phyloP scores from a whole-genome alignment of 352 stramenopile genomes.

The Pythium volutum region DNA sequence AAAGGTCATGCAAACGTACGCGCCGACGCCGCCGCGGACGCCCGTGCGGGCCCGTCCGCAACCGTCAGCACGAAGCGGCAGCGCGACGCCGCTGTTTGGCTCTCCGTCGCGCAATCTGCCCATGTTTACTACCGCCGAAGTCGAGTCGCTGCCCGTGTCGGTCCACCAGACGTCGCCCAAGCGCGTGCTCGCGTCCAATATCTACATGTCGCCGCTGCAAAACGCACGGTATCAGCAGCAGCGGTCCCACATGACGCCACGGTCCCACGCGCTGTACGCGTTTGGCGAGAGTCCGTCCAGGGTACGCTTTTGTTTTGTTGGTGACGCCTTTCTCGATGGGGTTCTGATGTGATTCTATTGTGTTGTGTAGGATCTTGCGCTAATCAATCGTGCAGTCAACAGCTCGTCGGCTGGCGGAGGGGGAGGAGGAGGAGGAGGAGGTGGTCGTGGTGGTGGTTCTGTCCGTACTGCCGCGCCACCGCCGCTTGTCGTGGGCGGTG shows the following conservation, averaged over 20 bases:
- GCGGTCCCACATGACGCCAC: slow-evolving; percentile 65
- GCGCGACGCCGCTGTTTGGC: slow-evolving; percentile 35
- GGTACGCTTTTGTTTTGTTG: slow-evolving; percentile 35
- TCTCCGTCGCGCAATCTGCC: slow-evolving; percentile 37
- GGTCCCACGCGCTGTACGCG: slow-evolving; percentile 79
- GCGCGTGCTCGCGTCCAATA: slow-evolving; percentile 72
- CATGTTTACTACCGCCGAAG: slow-evolving; percentile 69
- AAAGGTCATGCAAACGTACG: slow-evolving; percentile 53
- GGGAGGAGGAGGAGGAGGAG: background rate
- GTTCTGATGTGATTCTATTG: background rate
- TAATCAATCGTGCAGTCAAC: slow-evolving; percentile 34
- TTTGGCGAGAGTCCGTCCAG: slow-evolving; percentile 83
- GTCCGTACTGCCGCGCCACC: slow-evolving; percentile 17
- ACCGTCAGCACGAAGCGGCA: background rate
- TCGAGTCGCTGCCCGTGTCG: slow-evolving; percentile 73
- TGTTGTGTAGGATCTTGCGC: slow-evolving; percentile 23
- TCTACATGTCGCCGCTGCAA: slow-evolving; percentile 85
- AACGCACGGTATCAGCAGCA: slow-evolving; percentile 67
- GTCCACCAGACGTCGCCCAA: slow-evolving; percentile 79
- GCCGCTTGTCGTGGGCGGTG: background rate
- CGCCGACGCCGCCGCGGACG: slow-evolving; percentile 32
- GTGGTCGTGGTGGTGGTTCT: background rate
- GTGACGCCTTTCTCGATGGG: background rate
- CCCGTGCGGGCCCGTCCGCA: slow-evolving; percentile 31
- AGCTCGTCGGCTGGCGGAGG: background rate